Conservation (phyloP, 352 stramenopile species). For the Pythium vanterpoolii region DNA sequence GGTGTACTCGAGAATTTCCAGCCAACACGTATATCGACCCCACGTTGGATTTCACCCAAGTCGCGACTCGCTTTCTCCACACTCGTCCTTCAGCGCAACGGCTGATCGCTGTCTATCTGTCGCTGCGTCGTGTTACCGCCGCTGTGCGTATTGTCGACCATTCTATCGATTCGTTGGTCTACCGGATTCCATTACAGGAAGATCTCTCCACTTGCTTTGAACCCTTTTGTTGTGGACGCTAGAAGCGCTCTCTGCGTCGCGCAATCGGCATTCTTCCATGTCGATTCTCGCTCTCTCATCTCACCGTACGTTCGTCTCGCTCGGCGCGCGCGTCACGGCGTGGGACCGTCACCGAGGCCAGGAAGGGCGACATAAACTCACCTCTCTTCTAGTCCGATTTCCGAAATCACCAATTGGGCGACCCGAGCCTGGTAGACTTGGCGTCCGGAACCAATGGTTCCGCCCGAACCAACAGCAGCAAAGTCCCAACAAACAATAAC, state of each 20-base stretch:
- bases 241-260: background rate
- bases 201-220: background rate
- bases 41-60: background rate
- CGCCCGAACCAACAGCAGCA: background rate
- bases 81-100: background rate
- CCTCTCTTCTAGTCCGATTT: conserved; percentile 89
- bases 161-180: background rate
- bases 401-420: conserved; percentile 55
- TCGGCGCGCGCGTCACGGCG: background rate
- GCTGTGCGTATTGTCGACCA: background rate
- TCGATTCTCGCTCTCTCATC: background rate
- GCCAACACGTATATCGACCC: background rate
- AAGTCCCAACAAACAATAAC: background rate
- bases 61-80: background rate
- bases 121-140: background rate
- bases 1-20: background rate
- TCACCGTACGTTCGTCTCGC: background rate
- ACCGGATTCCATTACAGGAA: background rate
- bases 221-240: background rate
- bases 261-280: background rate
- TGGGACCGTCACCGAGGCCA: background rate
- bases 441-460: conserved; percentile 34
- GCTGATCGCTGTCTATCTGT: background rate
- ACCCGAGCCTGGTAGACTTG: conserved; percentile 19
- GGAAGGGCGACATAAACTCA: conserved; percentile 25